Evolutionary conservation across 352 stramenopile species (phyloP).

Genomic region (Phytophthora brassicae): DNA sequence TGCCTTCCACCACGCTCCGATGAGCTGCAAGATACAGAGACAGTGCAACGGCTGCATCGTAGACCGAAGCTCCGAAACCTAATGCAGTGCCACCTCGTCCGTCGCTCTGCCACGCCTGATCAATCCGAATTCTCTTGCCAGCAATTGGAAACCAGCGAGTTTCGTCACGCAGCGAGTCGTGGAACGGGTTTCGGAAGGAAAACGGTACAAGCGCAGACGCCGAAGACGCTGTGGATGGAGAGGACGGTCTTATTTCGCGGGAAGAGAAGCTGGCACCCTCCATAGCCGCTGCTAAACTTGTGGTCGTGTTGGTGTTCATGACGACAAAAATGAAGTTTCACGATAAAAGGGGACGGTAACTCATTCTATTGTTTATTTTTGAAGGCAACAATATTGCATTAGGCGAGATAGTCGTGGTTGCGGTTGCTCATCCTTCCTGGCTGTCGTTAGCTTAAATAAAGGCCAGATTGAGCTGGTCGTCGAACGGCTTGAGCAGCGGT

Average conservation of each 20-base stretch:
- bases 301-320: slow-evolving; percentile 7
- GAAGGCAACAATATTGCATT: slow-evolving; percentile 28
- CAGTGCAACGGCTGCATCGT: slow-evolving; percentile 76
- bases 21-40: slow-evolving; percentile 75
- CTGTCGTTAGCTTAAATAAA: slow-evolving; percentile 71
- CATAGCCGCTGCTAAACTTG: slow-evolving; percentile 18
- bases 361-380: slow-evolving; percentile 32
- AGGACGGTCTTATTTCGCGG: not conserved
- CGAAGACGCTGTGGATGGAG: slow-evolving; percentile 8
- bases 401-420: not conserved
- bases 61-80: slow-evolving; percentile 83
- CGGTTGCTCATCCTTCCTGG: not conserved
- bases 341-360: not conserved
- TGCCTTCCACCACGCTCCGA: slow-evolving; percentile 46
- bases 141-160: slow-evolving; percentile 72
- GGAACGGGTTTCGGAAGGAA: slow-evolving; percentile 75
- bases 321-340: slow-evolving; percentile 3
- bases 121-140: slow-evolving; percentile 53
- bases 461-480: slow-evolving; percentile 86
- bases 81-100: slow-evolving; percentile 69
- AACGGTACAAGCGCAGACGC: slow-evolving; percentile 58
- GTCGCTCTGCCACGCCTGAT: slow-evolving; percentile 79
- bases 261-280: slow-evolving; percentile 9
- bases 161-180: slow-evolving; percentile 67
- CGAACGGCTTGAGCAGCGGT: slow-evolving; percentile 82